Percentiles rank a stretch among this genome's conserved stretches.
Conservation (phyloP, 148 eudicot genomes). For the Talinum fruticosum region DNA sequence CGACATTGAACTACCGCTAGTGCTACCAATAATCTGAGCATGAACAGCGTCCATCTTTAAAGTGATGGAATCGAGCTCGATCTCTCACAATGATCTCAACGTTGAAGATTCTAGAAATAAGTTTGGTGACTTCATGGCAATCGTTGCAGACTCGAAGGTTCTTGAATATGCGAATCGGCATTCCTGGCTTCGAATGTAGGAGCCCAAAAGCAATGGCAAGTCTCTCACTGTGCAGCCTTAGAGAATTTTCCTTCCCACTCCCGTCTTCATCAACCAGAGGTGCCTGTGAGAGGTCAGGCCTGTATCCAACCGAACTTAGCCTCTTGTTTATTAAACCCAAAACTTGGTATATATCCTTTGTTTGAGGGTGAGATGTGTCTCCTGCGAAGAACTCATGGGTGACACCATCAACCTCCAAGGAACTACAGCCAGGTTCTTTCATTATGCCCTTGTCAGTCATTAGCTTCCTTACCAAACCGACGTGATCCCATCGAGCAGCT, state of each 20-base stretch:
- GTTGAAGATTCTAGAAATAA: conserved; percentile 41
- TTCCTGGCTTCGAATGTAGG: conserved; percentile 43
- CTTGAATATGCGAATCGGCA: conserved; percentile 66
- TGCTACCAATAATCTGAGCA: conserved; percentile 60
- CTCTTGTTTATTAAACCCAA: conserved; percentile 46
- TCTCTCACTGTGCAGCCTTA: conserved; percentile 66
- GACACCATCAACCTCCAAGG: conserved; percentile 56
- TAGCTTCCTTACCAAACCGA: conserved; percentile 55
- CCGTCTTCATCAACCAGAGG: conserved; percentile 45
- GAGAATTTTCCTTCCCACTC: conserved; percentile 34
- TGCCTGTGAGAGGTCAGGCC: conserved; percentile 51
- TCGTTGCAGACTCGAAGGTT: conserved; percentile 66
- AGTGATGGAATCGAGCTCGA: conserved; percentile 66
- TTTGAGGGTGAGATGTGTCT: conserved; percentile 50
- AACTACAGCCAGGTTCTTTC: conserved; percentile 78
- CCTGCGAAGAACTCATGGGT: conserved; percentile 71
- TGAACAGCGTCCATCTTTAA: conserved; percentile 57
- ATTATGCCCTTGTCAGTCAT: conserved; percentile 59
- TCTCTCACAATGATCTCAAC: conserved; percentile 73
- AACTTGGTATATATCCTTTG: conserved; percentile 38
- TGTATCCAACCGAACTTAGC: conserved; percentile 42
- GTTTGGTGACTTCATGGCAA: conserved; percentile 64
- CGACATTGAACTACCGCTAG: neutral
- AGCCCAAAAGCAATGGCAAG: conserved; percentile 78
- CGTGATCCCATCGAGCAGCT: conserved; percentile 64